Evolutionary conservation across 176 grass and related monocot species (phyloP), one percentile per base, ranked within the genome.

Genomic region (Oryza meyeriana): DNA sequence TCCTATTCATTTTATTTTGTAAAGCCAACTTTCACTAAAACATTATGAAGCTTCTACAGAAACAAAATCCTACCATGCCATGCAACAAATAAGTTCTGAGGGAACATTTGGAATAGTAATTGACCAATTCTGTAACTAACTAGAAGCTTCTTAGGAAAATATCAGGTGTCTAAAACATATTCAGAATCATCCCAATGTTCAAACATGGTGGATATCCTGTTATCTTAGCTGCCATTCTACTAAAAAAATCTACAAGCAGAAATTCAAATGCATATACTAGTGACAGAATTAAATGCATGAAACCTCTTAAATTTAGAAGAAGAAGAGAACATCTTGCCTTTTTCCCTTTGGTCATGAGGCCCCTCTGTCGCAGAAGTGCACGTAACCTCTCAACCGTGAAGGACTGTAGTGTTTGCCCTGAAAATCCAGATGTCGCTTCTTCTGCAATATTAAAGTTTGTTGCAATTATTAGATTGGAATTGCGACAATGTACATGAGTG

Each of bases 381-480:
- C 90, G 88, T 48, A 95, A 66, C 57, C 84, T 89, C 75, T 98
- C 95, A 45, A 98, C 92, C 3, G 90, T 98, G 75, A 93, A 89
- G 36, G 90, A 84, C 64, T 95, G 90, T 59, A 98, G 88, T 38
- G 88, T 88, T 26, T 90, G 63, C 72, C 89, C 85, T 63, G 92
- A 90, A 84, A 89, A 92, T 31, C 89, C 87, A 50, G 75, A 84
- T 76, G 79, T 85, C 72, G 81, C 82, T 76, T 77, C 86, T 45
- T 81, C 84, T 85, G 72, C 88, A 82, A 58, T 33, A 71, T 85
- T 78, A 66, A 72, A 55, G 8, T n/a, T 26, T 4, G 14, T 45
- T 16, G 16, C 16, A 48, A 14, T 42, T 52, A 81, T 85, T 22
- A 85, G 72, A 44, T 64, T 33, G 20, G 58, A 47, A 12, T 73